These are phyloP conservation scores for Leucocoprinus leucothites DNA, from an alignment of 768 basidiomycete species.

Conservation along the genomic window DNA sequence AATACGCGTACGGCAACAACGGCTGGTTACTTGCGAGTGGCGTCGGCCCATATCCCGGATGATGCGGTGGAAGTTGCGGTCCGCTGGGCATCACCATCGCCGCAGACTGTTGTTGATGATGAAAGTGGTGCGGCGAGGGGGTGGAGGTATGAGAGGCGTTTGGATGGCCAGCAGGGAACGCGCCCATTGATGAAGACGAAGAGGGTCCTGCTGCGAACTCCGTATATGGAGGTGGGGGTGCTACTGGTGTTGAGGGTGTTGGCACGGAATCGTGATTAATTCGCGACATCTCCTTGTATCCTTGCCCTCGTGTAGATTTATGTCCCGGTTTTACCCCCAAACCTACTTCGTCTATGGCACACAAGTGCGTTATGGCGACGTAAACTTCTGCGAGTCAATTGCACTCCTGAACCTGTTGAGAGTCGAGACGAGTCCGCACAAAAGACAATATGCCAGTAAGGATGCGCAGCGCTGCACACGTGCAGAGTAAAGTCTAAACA, in stretches of 20 bases:
- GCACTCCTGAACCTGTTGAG: too few relatives aligned
- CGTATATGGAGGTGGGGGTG: constrained; percentile 17
- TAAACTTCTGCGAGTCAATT: too few relatives aligned
- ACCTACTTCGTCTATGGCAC: too few relatives aligned
- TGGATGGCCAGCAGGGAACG: background rate
- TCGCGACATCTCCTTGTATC: background rate
- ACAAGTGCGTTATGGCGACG: too few relatives aligned
- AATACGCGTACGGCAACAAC: constrained; percentile 35
- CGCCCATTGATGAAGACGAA: background rate
- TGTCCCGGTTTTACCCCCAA: too few relatives aligned
- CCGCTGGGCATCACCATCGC: background rate
- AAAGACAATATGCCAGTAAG: background rate
- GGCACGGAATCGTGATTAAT: background rate
- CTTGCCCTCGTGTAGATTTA: background rate
- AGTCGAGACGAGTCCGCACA: too few relatives aligned
- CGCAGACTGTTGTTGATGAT: background rate
- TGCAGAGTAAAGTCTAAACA: background rate
- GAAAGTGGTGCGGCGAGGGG: background rate
- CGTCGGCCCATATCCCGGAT: constrained; percentile 33
- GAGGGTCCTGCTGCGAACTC: constrained; percentile 11
- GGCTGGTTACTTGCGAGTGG: constrained; percentile 32
- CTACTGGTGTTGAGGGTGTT: background rate
- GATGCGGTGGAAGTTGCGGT: background rate
- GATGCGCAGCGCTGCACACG: background rate
- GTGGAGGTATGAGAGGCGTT: background rate